Base-by-base conservation (phyloP, 805 yeast genomes). In the Wickerhamiella australiensis region DNA sequence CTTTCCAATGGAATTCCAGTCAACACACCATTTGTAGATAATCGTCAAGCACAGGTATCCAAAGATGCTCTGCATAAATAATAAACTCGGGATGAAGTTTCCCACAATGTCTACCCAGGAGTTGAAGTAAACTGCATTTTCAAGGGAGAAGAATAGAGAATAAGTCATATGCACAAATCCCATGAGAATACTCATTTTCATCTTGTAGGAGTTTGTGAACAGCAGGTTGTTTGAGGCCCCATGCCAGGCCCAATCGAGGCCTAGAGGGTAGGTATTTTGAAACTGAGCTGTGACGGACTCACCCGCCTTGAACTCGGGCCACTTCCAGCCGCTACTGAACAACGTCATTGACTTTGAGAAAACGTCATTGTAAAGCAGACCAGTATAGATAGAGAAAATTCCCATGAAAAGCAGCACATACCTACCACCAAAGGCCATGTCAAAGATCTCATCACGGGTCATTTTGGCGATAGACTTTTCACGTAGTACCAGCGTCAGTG, bases 231-330 rank as follows among this genome's bases (percentile, higher is more conserved):
- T 92, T 56, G 90, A 97, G 38, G 97, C 76, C 9, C 96, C 96
- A 67, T 92, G 99, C 99, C 99, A 92, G 11, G 82, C 85, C 57
- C 82, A 84, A 68, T 92, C 99, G 49, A 92, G 65, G 44, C 99
- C 99, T 61, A 90, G 69, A 1, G 82, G 73, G 62, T 92, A 92
- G 5, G 88, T 85, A 20, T 71, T 71, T 18, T 21, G 42, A 56
- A 74, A 74, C 20, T 70, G 70, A 17, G 88, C 96, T 47, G 69
- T 73, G 51, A 87, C 71, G 1, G 78, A 62, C 9, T 35, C 47
- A 5, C 41, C 42, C 2, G 25, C 37, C 37, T 84, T 85, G 15
- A 90, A 92, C 52, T 68, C 72, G 21, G 72, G 65, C 94, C 94
- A 92, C 57, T 73, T 70, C 97, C 97, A 92, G 25, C 96, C 95